These are phyloP conservation scores for Candida neerlandica DNA, from an alignment of 1,139 yeast species.

Conservation along the genomic window DNA sequence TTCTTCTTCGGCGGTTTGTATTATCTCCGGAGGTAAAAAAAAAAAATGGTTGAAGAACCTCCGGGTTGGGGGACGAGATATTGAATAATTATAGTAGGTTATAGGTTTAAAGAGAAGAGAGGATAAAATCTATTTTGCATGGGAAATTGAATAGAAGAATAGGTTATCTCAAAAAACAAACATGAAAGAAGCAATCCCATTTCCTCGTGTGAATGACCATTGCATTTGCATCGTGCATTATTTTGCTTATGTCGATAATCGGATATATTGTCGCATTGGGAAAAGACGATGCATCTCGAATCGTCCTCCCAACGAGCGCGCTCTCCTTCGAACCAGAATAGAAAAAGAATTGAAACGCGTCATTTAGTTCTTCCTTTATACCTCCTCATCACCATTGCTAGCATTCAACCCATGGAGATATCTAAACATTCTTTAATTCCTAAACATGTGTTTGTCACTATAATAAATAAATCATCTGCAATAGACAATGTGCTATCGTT, in stretches of 20 bases:
- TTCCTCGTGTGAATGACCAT: too few species aligned
- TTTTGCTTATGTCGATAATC: too few species aligned
- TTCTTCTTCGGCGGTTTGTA: not conserved
- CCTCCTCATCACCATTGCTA: not conserved
- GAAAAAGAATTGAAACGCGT: not conserved
- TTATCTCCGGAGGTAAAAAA: not conserved
- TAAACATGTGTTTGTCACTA: slow-evolving; percentile 10
- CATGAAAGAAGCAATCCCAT: too few species aligned
- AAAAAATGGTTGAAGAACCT: not conserved
- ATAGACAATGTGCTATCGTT: slow-evolving; percentile 28
- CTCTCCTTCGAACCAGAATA: too few species aligned
- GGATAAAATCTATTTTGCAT: not conserved
- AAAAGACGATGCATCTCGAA: too few species aligned
- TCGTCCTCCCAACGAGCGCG: too few species aligned
- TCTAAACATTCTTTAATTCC: slow-evolving; percentile 15
- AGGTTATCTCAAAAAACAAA: too few species aligned
- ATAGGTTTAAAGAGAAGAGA: not conserved
- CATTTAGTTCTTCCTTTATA: not conserved
- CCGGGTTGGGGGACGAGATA: not conserved
- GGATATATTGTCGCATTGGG: too few species aligned
- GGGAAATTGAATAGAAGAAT: too few species aligned
- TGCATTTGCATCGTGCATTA: too few species aligned
- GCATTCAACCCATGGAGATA: slow-evolving; percentile 7
- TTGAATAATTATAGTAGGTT: too few species aligned
- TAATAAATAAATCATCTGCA: slow-evolving; percentile 19